phyloP scores from a whole-genome alignment of 2,329 filamentous ascomycete genomes.

The Hymenotorrendiella dingleyae region DNA sequence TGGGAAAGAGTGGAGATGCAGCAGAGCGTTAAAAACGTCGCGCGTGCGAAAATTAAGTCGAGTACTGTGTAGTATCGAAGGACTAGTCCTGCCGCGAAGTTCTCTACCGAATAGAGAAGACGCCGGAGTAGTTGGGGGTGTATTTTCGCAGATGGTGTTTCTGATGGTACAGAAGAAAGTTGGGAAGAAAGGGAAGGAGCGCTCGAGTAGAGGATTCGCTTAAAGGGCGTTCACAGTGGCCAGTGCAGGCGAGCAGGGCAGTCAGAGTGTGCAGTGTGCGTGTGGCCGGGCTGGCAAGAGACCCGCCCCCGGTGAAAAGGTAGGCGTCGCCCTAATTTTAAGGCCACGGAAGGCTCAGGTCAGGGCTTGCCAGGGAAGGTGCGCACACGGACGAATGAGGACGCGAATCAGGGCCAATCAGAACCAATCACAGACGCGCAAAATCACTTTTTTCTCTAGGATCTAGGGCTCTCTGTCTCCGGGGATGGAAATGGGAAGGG shows the following conservation, averaged over 20 bases:
- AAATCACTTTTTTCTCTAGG: too few species aligned
- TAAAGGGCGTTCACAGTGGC: background rate
- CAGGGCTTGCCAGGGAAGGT: background rate
- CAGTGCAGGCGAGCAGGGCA: too few species aligned
- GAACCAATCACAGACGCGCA: too few species aligned
- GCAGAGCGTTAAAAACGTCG: slow-evolving; percentile 12
- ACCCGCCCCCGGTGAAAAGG: background rate
- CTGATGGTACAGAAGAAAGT: slow-evolving; percentile 6
- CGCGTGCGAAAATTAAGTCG: slow-evolving; percentile 18
- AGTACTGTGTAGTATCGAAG: slow-evolving; percentile 3
- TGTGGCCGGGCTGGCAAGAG: too few species aligned
- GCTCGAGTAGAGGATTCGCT: slow-evolving; percentile 1
- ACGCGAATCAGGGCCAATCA: too few species aligned
- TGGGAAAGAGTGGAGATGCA: slow-evolving; percentile 2
- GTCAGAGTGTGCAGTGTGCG: too few species aligned
- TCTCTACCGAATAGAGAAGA: slow-evolving; percentile 30
- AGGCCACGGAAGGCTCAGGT: background rate
- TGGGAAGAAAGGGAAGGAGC: slow-evolving; percentile 2
- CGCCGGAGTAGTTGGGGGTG: slow-evolving; percentile 5
- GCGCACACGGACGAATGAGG: background rate
- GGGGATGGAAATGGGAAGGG: too few species aligned
- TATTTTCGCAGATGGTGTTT: slow-evolving; percentile 4
- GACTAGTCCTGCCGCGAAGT: slow-evolving; percentile 23
- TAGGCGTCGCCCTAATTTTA: background rate
- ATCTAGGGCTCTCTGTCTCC: too few species aligned